Evolutionary conservation across 2,329 filamentous ascomycete genomes (phyloP), one percentile per base, ranked within the genome.

Genomic region (Fusarium sp.): DNA sequence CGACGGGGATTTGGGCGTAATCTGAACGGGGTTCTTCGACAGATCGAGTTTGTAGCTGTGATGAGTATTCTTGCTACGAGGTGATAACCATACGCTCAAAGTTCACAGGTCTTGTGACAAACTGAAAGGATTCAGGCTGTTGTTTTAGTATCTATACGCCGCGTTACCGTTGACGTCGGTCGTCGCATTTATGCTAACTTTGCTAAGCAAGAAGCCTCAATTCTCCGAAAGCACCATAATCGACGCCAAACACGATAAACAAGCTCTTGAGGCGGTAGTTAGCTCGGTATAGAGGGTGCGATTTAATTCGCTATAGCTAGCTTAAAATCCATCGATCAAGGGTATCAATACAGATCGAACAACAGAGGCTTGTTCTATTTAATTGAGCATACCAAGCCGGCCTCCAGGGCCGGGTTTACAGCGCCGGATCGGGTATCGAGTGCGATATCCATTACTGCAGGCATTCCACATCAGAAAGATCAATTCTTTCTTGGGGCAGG

Each of bases 381-480:
- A 38, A 28, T 21, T 15, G 10, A 44, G 20, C 41, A 52, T 42
- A 10, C 58, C 58, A 55, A 63, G n/a, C 37, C 60, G 29, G 60
- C 7, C 15, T 20, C 20, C 6, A 7, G 15, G 15, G 13, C 42
- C 35, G 43, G 58, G 38, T 33, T 48, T 63, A 35, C 7, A 13
- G 18, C 41, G 23, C 60, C 60, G 60, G 60, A 63, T 63, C 9
- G 21, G 58, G 60, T 11, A 39, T 46, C n/a, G 13, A 49, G 8
- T 10, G 21, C 21, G 47, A 31, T 41, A 63, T 63, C 41, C 60
- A 63, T 63, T 47, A 13, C 57, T 48, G 6, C 4, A 44, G n/a
- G 3, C 60, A 63, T 63, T 63, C 58, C 60, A 48, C 23, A 3
- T 16, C 20, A 20, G 6, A 20, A 39, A 56, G 16, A 6, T 18